Base-by-base conservation (phyloP, 2,329 filamentous ascomycete species). In the Coleophoma cylindrospora region DNA sequence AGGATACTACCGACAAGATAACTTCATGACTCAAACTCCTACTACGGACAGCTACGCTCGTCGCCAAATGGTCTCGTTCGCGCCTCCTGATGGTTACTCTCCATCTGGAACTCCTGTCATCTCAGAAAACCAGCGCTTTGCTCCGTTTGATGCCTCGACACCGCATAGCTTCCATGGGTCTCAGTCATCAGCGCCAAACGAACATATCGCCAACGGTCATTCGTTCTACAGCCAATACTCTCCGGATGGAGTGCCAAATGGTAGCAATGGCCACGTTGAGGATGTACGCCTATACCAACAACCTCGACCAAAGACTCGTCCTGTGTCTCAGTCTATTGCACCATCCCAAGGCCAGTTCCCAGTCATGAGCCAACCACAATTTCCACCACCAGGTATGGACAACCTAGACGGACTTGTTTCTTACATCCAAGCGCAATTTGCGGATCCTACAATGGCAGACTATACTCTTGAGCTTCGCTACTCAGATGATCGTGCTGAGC, bases 81-180 rank as follows among this genome's bases (percentile, higher is more conserved):
- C 54, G 34, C 63, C 61, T 13, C 57, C 65, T 34, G 67, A 71
- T 34, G 57, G 59, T 19, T 68, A 66, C 41, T 64, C 65, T 15
- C 67, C 66, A 50, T 55, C 55, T 50, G 45, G 58, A 51, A 58
- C 68, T 54, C 55, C 61, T 36, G 41, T 52, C 34, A 57, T 55
- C 3, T 43, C 50, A 41, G 61, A 64, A 14, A 47, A 50, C 43
- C 50, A 53, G 34, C 54, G 57, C 12, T 46, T 57, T 41, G 51
- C 48, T 9, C 45, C 56, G 11, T 77, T 78, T 59, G 76, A 74
- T 3, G 76, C 80, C 2, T 74, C 76, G 1, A 81, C 79, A 2
- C 76, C 80, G 4, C 80, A 80, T 54, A 84, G 80, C 64, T 81
- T 81, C 59, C 81, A 82, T 49, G 80, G 75, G 34, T 84, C 81